Base-by-base conservation (phyloP, 495 filamentous ascomycete genomes). In the Hyaloscypha bicolor region DNA sequence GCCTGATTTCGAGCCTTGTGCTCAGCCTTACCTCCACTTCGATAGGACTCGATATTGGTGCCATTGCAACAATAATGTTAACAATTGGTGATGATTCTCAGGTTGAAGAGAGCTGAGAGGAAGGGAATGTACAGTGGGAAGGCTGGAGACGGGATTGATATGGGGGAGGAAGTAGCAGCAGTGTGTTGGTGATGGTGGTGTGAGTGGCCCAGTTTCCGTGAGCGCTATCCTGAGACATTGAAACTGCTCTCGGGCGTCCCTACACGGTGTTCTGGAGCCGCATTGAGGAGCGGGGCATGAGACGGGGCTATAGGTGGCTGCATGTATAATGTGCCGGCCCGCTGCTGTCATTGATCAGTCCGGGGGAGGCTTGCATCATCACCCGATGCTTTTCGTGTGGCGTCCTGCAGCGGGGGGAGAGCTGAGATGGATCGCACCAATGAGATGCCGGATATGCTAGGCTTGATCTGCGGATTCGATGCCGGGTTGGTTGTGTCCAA, bases 221-320 rank as follows among this genome's bases (percentile, higher is more conserved):
- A 48, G 42, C 21, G 53, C 21, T 6, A 56, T 12, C 22, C 19
- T 29, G 53, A 56, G 21, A 56, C 22, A 56, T 48, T 37, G 16
- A 14, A 19, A 19, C 42, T 11, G 9, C 53, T 56, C 11, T 11
- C 29, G 53, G n/a, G 42, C 25, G 21, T 25, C 30, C n/a, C 42
- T 64, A 56, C 62, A 56, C 62, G 62, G 62, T 64, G 62, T 56
- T 25, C 11, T 9, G 51, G 62, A 64, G 52, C 62, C 52, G 62
- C 62, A 64, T 39, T 35, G 2, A 64, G 22, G 11, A 45, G 31
- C n/a, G 32, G 53, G 31, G 4, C 21, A 21, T 42, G 1, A 22
- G 19, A 16, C 4, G 25, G 35, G 31, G 29, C 62, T 39, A 57
- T 39, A 39, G 14, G 14, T 29, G 33, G n/a, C 22, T 25, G 30